Conservation (phyloP, 768 basidiomycete genomes). For the Mycena crocata region DNA sequence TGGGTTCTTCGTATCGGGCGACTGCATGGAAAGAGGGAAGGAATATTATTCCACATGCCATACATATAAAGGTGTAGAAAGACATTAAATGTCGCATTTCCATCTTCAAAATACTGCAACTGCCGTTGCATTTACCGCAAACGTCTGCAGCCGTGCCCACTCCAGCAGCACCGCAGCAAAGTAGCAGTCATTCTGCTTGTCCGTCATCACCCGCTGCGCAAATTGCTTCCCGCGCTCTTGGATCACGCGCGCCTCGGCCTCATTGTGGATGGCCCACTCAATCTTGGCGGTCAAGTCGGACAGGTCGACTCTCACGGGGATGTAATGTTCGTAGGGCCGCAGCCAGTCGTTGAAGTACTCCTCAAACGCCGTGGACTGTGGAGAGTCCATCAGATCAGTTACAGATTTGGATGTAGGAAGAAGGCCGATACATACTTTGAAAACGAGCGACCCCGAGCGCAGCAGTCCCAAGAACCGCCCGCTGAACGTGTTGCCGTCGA, state of each 20-base stretch:
- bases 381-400: not conserved
- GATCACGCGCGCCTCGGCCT: not conserved
- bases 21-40: too few relatives aligned
- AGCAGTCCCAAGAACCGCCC: constrained; percentile 32
- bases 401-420: too few relatives aligned
- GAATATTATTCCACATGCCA: too few relatives aligned
- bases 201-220: not conserved
- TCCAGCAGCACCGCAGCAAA: not conserved
- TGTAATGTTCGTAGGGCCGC: constrained; percentile 30
- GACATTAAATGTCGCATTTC: too few relatives aligned
- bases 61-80: too few relatives aligned
- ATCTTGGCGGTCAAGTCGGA: constrained; percentile 34
- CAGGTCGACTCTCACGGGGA: constrained; percentile 29
- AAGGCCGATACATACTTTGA: constrained; percentile 33
- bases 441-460: constrained; percentile 32
- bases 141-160: too few relatives aligned
- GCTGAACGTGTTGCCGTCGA: constrained; percentile 36
- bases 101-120: too few relatives aligned
- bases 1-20: too few relatives aligned
- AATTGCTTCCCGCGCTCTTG: not conserved
- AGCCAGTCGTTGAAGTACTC: constrained; percentile 34
- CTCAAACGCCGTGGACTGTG: constrained; percentile 29
- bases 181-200: not conserved
- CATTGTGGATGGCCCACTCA: too few relatives aligned
- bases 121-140: too few relatives aligned